Percentiles rank a stretch among this genome's conserved stretches.
Conservation (phyloP, 2,329 filamentous ascomycete species). For the Penicillium psychrosexuale region DNA sequence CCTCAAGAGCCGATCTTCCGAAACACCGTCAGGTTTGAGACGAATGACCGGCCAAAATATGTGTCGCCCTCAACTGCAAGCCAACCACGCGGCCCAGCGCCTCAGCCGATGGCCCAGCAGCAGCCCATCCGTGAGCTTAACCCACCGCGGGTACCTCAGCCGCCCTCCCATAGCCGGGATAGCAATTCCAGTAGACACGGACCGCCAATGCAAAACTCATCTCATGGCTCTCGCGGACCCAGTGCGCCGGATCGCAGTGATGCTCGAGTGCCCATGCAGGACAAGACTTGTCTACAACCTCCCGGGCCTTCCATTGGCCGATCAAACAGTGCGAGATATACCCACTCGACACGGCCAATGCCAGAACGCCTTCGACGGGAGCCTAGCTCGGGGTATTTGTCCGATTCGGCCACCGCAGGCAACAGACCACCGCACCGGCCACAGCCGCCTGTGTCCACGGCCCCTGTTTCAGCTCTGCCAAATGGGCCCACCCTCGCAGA, state of each 20-base stretch:
- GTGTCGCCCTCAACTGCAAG: constrained; percentile 6
- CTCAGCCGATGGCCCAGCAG: constrained; percentile 3
- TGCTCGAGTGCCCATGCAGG: constrained; percentile 9
- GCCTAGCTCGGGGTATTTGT: constrained; percentile 21
- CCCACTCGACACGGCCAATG: constrained; percentile 6
- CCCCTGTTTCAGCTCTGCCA: constrained; percentile 6
- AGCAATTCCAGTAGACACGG: not conserved
- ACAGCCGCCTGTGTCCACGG: not conserved
- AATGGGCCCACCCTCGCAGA: constrained; percentile 28
- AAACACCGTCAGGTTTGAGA: constrained; percentile 6
- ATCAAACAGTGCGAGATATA: constrained; percentile 22
- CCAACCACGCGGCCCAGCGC: constrained; percentile 10
- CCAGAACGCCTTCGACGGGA: constrained; percentile 10
- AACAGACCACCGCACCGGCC: constrained; percentile 4
- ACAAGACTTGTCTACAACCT: not conserved
- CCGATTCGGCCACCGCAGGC: constrained; percentile 19
- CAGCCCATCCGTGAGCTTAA: constrained; percentile 2
- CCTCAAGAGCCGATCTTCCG: constrained; percentile 16
- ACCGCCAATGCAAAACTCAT: constrained; percentile 6
- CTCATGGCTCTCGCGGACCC: constrained; percentile 4
- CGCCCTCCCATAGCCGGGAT: constrained; percentile 3
- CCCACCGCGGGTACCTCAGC: constrained; percentile 1
- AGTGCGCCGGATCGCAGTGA: constrained; percentile 9
- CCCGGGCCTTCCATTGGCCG: constrained; percentile 10
- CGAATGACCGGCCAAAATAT: not conserved